Evolutionary conservation across 495 filamentous ascomycete species (phyloP).

Genomic region (Letharia lupina): DNA sequence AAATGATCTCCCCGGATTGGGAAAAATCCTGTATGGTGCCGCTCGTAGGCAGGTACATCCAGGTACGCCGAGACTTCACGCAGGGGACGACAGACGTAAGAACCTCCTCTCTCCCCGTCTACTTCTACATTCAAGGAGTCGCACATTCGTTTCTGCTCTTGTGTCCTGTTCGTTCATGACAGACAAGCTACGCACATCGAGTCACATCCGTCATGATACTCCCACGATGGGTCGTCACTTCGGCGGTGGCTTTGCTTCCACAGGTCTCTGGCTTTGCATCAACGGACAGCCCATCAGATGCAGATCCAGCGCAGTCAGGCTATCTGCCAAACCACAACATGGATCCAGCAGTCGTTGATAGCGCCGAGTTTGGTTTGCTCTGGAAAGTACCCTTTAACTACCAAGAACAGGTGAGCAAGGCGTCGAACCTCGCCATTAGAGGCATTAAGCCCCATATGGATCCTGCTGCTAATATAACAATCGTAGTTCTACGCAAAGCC

Average conservation of each 20-base stretch:
- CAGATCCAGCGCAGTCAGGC: constrained; percentile 36
- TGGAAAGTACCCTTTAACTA: constrained; percentile 28
- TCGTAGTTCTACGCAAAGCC: constrained; percentile 36
- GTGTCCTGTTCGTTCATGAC: neutral
- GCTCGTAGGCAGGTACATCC: neutral
- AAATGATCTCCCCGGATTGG: neutral
- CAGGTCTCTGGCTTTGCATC: constrained; percentile 9
- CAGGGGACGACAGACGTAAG: neutral
- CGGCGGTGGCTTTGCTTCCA: constrained; percentile 2
- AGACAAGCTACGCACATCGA: neutral
- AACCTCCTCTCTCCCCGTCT: neutral
- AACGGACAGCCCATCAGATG: constrained; percentile 30
- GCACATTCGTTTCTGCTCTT: neutral
- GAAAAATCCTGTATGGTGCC: neutral
- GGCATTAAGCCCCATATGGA: neutral
- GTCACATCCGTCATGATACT: neutral
- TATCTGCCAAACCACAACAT: constrained; percentile 41
- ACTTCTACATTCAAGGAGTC: neutral
- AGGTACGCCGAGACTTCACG: neutral
- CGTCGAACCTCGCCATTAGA: neutral
- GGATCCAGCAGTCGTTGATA: constrained; percentile 34
- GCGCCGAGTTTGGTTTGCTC: constrained; percentile 30
- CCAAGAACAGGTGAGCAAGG: constrained; percentile 17
- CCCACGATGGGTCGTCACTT: neutral
- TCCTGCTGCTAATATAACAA: neutral